Conservation (phyloP, 1,284 basidiomycete species). For the Cryptococcus sp. region DNA sequence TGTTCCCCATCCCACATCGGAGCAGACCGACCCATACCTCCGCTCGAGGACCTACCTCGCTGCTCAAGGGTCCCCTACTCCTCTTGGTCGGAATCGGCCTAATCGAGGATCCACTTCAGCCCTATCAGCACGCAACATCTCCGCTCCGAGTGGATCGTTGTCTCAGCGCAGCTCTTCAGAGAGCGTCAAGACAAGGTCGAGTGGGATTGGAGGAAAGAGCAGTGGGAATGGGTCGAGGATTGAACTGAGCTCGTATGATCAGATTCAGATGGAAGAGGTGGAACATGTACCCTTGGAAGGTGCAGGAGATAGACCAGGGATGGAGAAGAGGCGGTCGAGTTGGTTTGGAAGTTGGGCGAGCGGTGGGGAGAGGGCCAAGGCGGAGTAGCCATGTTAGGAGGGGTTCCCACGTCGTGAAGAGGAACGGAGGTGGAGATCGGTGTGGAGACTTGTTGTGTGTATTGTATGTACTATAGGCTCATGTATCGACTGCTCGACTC, state of each 20-base stretch:
- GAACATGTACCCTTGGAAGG: background rate
- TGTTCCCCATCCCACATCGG: slow-evolving; percentile 21
- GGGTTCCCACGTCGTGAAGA: no score
- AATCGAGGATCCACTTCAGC: background rate
- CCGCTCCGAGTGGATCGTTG: background rate
- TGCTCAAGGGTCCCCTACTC: background rate
- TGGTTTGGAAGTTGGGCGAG: slow-evolving; percentile 33
- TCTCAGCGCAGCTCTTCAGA: slow-evolving; percentile 6
- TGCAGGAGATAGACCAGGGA: slow-evolving; percentile 10
- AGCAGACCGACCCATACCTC: slow-evolving; percentile 11
- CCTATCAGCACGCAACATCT: background rate
- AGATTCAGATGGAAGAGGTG: slow-evolving; percentile 29
- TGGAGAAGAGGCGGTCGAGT: slow-evolving; percentile 27
- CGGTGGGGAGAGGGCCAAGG: slow-evolving; percentile 8
- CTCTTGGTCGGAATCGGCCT: background rate
- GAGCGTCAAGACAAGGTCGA: slow-evolving; percentile 7
- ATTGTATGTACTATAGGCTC: no score
- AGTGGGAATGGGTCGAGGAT: background rate
- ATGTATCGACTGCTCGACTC: no score
- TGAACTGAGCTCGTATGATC: slow-evolving; percentile 19
- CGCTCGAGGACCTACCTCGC: slow-evolving; percentile 24
- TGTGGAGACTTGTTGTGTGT: no score
- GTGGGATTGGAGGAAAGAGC: background rate
- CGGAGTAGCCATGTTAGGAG: no score
- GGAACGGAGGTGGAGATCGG: no score